phyloP scores from a whole-genome alignment of 495 filamentous ascomycete genomes.

The Penicillium maclennaniae region DNA sequence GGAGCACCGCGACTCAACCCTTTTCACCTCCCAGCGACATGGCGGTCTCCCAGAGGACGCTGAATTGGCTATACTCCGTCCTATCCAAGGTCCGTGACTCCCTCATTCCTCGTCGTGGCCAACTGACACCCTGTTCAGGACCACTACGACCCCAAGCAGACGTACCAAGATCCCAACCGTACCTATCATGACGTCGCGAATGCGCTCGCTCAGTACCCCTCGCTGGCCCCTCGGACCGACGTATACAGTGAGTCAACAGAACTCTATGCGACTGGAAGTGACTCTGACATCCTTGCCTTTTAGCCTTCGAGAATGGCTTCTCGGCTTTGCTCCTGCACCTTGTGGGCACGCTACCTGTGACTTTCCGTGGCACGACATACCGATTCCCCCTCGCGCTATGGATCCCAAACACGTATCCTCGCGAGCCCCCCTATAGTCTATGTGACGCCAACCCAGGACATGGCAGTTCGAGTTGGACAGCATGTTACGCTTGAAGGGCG shows the following conservation, averaged over 20 bases:
- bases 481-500: slow-evolving; percentile 93
- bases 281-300: slow-evolving; percentile 3
- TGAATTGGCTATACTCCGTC: slow-evolving; percentile 93
- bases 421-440: slow-evolving; percentile 78
- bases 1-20: slow-evolving; percentile 13
- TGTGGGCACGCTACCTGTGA: slow-evolving; percentile 79
- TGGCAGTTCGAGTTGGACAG: slow-evolving; percentile 86
- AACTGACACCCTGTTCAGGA: slow-evolving; percentile 52
- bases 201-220: slow-evolving; percentile 74
- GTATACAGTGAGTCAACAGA: slow-evolving; percentile 73
- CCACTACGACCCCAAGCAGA: slow-evolving; percentile 85
- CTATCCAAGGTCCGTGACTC: slow-evolving; percentile 63
- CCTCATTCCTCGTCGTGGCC: neutral
- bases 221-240: slow-evolving; percentile 85
- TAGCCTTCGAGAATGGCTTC: slow-evolving; percentile 84
- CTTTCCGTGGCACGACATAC: slow-evolving; percentile 85
- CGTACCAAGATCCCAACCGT: slow-evolving; percentile 85
- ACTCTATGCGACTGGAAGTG: neutral
- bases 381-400: slow-evolving; percentile 89
- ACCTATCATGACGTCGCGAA: slow-evolving; percentile 89
- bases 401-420: slow-evolving; percentile 92
- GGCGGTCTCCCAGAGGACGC: slow-evolving; percentile 80
- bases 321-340: slow-evolving; percentile 86
- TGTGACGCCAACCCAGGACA: slow-evolving; percentile 81
- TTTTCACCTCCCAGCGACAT: slow-evolving; percentile 36